Conservation (phyloP, 106 monocot genomes). For the Acanthochlamys bracteata region DNA sequence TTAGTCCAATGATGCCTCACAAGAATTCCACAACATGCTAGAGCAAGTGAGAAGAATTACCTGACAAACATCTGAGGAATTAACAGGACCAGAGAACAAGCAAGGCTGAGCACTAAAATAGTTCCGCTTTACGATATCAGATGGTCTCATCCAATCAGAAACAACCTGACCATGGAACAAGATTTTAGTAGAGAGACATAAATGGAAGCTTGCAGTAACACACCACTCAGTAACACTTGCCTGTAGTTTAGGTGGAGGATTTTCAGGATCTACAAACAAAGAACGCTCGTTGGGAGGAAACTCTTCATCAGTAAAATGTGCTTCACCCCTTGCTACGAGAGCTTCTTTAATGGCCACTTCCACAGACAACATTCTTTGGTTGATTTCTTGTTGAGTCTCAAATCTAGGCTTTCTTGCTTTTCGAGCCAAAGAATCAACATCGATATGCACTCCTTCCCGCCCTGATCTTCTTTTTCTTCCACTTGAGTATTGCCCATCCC, state of each 20-base stretch:
- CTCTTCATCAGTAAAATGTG: slow-evolving; percentile 84
- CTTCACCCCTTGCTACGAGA: slow-evolving; percentile 60
- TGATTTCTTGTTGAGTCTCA: slow-evolving; percentile 88
- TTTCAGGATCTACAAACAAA: slow-evolving; percentile 81
- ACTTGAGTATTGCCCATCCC: slow-evolving; percentile 99
- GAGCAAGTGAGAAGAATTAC: slow-evolving; percentile 14
- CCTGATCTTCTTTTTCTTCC: slow-evolving; percentile 78
- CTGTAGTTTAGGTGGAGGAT: slow-evolving; percentile 76
- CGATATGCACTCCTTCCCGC: slow-evolving; percentile 71
- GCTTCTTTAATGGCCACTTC: slow-evolving; percentile 93
- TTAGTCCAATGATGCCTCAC: too few species aligned
- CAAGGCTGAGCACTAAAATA: slow-evolving; percentile 56
- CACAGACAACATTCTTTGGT: slow-evolving; percentile 79
- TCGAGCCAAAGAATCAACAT: slow-evolving; percentile 69
- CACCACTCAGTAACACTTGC: slow-evolving; percentile 17
- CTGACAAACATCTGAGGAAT: slow-evolving; percentile 99
- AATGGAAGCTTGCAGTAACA: neutral
- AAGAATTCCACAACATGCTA: neutral
- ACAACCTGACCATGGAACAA: slow-evolving; percentile 54
- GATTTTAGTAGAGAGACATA: neutral
- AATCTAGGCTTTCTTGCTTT: slow-evolving; percentile 66
- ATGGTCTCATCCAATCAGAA: slow-evolving; percentile 90
- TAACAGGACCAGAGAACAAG: slow-evolving; percentile 80
- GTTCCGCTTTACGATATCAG: slow-evolving; percentile 66
- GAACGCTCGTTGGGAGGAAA: slow-evolving; percentile 93